phyloP scores from a whole-genome alignment of 164 flowering plant species.

The Stephania yunnanensis region DNA sequence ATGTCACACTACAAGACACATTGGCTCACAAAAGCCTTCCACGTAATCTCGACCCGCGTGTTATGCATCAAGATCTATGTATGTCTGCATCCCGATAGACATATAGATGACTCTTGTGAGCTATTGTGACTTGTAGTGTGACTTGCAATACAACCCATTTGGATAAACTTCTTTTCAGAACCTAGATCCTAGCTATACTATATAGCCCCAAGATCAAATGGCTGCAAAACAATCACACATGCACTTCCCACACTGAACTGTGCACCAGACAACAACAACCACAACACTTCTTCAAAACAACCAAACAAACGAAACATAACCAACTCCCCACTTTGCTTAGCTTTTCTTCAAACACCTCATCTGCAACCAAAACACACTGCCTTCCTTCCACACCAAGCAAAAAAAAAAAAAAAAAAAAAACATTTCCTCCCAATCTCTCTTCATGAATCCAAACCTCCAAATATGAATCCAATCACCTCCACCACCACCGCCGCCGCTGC shows the following conservation, averaged over 20 bases:
- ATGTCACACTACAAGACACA: too few relatives aligned
- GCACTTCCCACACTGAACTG: neutral
- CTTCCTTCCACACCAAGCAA: neutral
- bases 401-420: neutral
- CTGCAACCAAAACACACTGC: neutral
- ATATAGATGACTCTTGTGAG: too few relatives aligned
- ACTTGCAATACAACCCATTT: too few relatives aligned
- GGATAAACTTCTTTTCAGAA: neutral
- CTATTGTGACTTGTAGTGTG: too few relatives aligned
- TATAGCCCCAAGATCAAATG: neutral
- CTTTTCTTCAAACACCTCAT: neutral
- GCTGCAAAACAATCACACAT: neutral
- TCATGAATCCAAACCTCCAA: constrained; percentile 4
- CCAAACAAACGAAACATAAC: neutral
- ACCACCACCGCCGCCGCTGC: constrained; percentile 16
- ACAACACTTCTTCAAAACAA: neutral
- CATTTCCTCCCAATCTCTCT: neutral
- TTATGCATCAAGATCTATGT: too few relatives aligned
- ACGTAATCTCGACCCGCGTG: too few relatives aligned
- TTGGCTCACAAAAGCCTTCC: too few relatives aligned
- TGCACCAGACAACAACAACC: neutral
- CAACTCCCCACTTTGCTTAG: neutral
- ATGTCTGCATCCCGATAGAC: too few relatives aligned
- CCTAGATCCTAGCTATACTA: neutral
- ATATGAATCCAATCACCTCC: constrained; percentile 6